A percentile compares a stretch with the other conserved stretches of the same genome.
Conservation (phyloP, 2,329 filamentous ascomycete genomes). For the Westerdykella sp. region DNA sequence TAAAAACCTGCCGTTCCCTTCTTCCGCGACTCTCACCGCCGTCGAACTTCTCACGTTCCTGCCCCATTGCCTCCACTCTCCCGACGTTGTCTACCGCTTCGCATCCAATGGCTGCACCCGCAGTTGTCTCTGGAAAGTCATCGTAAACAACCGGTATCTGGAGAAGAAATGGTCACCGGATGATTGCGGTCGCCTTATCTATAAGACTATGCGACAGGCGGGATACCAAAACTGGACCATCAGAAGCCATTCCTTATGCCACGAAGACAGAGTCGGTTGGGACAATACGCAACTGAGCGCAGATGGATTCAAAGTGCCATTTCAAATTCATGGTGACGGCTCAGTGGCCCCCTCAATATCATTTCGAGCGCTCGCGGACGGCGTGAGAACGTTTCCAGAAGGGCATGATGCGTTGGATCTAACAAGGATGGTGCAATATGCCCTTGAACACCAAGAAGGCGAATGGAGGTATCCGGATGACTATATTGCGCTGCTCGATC, state of each 20-base stretch:
- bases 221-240: slow-evolving; percentile 16
- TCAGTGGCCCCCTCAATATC: background rate
- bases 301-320: slow-evolving; percentile 2
- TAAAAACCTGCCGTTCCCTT: slow-evolving; percentile 8
- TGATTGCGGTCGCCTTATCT: slow-evolving; percentile 10
- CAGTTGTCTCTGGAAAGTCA: slow-evolving; percentile 9
- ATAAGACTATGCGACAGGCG: slow-evolving; percentile 14
- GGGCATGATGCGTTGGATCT: slow-evolving; percentile 7
- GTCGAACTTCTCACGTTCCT: slow-evolving; percentile 21
- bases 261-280: slow-evolving; percentile 5
- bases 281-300: slow-evolving; percentile 7
- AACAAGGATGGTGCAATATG: slow-evolving; percentile 5
- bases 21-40: slow-evolving; percentile 14
- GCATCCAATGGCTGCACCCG: slow-evolving; percentile 14
- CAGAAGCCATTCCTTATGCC: slow-evolving; percentile 8
- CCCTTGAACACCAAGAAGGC: slow-evolving; percentile 2
- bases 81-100: slow-evolving; percentile 19
- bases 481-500: slow-evolving; percentile 6
- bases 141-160: slow-evolving; percentile 13
- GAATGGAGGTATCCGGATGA: slow-evolving; percentile 5
- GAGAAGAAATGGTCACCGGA: slow-evolving; percentile 5
- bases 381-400: slow-evolving; percentile 2
- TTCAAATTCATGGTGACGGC: background rate
- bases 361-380: slow-evolving; percentile 2
- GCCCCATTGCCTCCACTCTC: slow-evolving; percentile 15